phyloP scores from a whole-genome alignment of 179 eudicot genomes.

The Spergularia azorica region DNA sequence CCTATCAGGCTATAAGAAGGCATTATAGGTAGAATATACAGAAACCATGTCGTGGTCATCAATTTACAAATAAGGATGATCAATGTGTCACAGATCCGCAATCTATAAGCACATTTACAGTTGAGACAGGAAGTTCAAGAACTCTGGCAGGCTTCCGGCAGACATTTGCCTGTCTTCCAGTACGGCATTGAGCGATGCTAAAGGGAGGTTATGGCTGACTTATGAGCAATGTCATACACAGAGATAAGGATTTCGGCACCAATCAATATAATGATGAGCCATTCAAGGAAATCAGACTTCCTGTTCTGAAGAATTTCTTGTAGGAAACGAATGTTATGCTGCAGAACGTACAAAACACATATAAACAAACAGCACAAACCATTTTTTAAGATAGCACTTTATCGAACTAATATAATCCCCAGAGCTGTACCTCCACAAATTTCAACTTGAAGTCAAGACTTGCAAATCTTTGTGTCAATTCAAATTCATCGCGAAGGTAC shows the following conservation, averaged over 20 bases:
- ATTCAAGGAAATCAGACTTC: slow-evolving; percentile 92
- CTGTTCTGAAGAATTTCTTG: slow-evolving; percentile 96
- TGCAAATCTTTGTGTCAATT: slow-evolving; percentile 94
- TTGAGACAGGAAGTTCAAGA: slow-evolving; percentile 1
- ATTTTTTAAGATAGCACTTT: too few relatives aligned
- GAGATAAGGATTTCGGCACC: slow-evolving; percentile 85
- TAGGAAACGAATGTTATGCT: slow-evolving; percentile 95
- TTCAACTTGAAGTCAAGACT: slow-evolving; percentile 95
- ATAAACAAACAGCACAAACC: not conserved
- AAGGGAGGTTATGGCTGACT: slow-evolving; percentile 42
- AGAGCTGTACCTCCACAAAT: slow-evolving; percentile 78
- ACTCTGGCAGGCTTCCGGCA: not conserved
- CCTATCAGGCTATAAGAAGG: slow-evolving; percentile 1
- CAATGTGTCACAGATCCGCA: not conserved
- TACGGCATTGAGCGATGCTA: slow-evolving; percentile 9
- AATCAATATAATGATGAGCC: slow-evolving; percentile 88
- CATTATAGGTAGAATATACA: slow-evolving; percentile 20
- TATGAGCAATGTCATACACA: slow-evolving; percentile 85
- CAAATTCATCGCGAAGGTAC: slow-evolving; percentile 92
- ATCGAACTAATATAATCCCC: too few relatives aligned
- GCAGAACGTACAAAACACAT: slow-evolving; percentile 27
- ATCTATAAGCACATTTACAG: slow-evolving; percentile 30
- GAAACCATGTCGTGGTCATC: not conserved
- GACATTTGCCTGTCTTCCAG: slow-evolving; percentile 1
- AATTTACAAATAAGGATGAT: slow-evolving; percentile 18